These are phyloP conservation scores for Apiotrichum gamsii DNA, from an alignment of 1,284 basidiomycete genomes.

Conservation along the genomic window DNA sequence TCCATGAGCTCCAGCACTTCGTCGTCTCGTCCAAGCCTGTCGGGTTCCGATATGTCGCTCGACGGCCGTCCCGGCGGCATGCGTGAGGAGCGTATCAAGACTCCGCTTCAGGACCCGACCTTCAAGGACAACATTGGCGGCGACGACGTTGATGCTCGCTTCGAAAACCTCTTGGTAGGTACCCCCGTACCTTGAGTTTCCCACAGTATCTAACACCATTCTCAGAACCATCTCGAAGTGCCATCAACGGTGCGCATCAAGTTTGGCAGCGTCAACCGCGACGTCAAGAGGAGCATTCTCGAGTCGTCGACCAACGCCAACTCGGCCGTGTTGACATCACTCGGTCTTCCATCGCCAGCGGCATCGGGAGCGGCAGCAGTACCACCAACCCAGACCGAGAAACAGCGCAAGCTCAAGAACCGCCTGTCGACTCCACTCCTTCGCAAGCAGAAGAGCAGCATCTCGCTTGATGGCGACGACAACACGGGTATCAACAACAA, in stretches of 20 bases:
- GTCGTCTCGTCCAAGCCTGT: conserved; percentile 8
- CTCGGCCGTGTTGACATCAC: conserved; percentile 32
- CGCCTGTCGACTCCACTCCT: conserved; percentile 36
- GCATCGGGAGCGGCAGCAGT: too few species aligned
- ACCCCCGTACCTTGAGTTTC: neutral
- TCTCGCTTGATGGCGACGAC: conserved; percentile 16
- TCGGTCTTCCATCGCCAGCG: conserved; percentile 30
- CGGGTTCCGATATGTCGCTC: neutral
- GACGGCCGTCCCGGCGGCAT: neutral
- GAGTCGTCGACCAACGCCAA: conserved; percentile 33
- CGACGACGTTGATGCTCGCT: conserved; percentile 34
- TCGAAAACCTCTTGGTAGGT: conserved; percentile 37
- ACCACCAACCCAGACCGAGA: neutral
- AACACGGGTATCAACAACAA: too few species aligned
- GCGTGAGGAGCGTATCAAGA: conserved; percentile 13
- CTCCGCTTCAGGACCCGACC: conserved; percentile 12
- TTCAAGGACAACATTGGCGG: conserved; percentile 2
- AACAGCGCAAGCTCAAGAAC: conserved; percentile 30
- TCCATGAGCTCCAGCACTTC: conserved; percentile 11
- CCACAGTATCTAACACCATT: neutral
- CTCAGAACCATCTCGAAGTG: conserved; percentile 39
- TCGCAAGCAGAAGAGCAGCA: conserved; percentile 37
- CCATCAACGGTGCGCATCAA: conserved; percentile 38
- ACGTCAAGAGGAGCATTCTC: conserved; percentile 42
- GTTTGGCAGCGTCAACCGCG: conserved; percentile 34